Conservation (phyloP, 495 filamentous ascomycete genomes). For the Penicillium dipodomyicola region DNA sequence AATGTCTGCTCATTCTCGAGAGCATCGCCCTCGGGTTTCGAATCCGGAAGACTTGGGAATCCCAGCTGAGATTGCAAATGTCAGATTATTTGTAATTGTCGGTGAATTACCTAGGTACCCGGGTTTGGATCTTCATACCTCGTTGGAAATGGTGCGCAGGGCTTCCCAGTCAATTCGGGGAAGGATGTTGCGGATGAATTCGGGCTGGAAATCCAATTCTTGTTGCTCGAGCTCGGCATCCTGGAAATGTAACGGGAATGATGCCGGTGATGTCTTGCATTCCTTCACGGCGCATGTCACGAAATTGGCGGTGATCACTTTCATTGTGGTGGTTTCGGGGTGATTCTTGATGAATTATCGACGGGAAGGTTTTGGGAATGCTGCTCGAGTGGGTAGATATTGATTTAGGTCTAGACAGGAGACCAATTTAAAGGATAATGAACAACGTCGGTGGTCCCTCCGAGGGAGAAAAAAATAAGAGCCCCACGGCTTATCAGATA, state of each 20-base stretch:
- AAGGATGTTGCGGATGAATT: constrained; percentile 77
- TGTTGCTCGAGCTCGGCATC: constrained; percentile 86
- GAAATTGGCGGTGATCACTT: constrained; percentile 95
- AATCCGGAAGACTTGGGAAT: constrained; percentile 71
- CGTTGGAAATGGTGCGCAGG: constrained; percentile 66
- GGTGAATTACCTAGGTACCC: neutral
- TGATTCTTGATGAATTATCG: neutral
- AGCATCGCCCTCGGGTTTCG: constrained; percentile 57
- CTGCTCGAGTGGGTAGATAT: neutral
- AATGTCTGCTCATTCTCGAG: constrained; percentile 61
- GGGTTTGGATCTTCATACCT: constrained; percentile 54
- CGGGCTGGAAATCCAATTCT: constrained; percentile 73
- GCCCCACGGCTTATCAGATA: constrained; percentile 17
- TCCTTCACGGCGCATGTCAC: constrained; percentile 92
- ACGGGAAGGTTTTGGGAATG: neutral
- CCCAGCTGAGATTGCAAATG: constrained; percentile 59
- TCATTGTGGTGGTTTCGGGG: constrained; percentile 52
- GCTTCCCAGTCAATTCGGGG: constrained; percentile 87
- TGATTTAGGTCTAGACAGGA: neutral
- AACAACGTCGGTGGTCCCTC: constrained; percentile 5
- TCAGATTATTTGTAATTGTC: constrained; percentile 2
- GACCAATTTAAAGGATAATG: neutral
- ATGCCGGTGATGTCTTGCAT: constrained; percentile 73
- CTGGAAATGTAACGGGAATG: constrained; percentile 87
- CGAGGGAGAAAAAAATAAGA: constrained; percentile 15